Conservation (phyloP, 495 filamentous ascomycete genomes). For the Hyaloscypha bicolor region DNA sequence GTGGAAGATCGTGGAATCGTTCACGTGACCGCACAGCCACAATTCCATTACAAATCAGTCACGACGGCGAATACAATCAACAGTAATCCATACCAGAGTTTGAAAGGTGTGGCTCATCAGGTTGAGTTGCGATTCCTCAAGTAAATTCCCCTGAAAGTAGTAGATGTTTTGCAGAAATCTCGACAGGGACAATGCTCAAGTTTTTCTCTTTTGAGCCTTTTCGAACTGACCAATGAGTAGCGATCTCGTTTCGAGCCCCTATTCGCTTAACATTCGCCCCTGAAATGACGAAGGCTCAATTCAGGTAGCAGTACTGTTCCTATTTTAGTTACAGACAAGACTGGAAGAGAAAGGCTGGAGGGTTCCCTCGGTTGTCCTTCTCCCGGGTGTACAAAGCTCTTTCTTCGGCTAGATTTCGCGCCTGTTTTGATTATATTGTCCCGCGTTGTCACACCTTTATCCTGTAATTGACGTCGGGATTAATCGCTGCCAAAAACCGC, state of each 20-base stretch:
- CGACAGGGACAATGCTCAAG: no score
- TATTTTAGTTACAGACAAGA: neutral
- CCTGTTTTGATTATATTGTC: neutral
- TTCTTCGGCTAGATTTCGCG: neutral
- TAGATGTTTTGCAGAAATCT: no score
- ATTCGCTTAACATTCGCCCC: neutral
- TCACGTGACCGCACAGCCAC: conserved; percentile 8
- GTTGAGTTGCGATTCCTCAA: neutral
- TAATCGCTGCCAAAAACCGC: neutral
- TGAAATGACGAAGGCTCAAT: neutral
- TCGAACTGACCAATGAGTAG: neutral
- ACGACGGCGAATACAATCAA: neutral
- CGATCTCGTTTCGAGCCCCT: neutral
- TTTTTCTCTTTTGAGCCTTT: neutral
- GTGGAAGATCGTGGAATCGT: conserved; percentile 15
- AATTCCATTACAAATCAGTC: conserved; percentile 19
- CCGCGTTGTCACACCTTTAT: neutral
- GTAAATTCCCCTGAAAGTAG: neutral
- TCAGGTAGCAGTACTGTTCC: neutral
- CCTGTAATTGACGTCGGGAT: neutral
- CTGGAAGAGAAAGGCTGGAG: neutral
- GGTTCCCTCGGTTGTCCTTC: neutral
- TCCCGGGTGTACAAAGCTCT: neutral
- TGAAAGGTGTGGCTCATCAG: neutral
- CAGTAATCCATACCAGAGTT: neutral